phyloP scores from a whole-genome alignment of 1,284 basidiomycete genomes.

The Hortiboletus rubellus region DNA sequence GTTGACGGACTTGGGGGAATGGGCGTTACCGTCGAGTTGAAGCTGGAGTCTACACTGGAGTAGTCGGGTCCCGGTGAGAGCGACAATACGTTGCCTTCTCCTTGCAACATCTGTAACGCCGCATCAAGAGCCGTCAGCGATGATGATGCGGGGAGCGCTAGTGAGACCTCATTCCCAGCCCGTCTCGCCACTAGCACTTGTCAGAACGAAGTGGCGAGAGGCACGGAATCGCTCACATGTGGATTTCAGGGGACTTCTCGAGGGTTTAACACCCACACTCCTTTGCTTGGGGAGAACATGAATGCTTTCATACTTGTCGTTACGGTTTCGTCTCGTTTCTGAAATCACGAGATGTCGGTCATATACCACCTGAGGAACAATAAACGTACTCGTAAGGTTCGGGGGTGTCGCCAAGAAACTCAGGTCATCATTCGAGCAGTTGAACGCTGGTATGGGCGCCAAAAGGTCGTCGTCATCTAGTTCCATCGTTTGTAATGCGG shows the following conservation, averaged over 20 bases:
- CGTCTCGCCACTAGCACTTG: not conserved
- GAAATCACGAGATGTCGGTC: not conserved
- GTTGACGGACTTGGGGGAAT: conserved; percentile 5
- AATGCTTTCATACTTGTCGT: not conserved
- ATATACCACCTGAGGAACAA: not conserved
- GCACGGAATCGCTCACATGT: conserved; percentile 2
- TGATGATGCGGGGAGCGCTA: conserved; percentile 3
- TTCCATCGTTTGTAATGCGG: conserved; percentile 9
- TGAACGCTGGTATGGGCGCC: not conserved
- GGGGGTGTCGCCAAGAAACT: conserved; percentile 10
- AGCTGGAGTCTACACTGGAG: conserved; percentile 5
- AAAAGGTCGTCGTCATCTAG: conserved; percentile 1
- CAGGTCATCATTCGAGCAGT: not conserved
- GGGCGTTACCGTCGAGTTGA: not conserved
- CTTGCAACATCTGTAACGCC: not conserved
- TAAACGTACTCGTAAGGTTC: conserved; percentile 1
- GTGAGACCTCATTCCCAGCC: not conserved
- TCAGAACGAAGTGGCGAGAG: not conserved
- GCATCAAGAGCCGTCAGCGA: conserved; percentile 8
- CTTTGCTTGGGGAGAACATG: not conserved
- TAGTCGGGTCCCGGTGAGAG: not conserved
- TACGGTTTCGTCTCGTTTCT: not conserved
- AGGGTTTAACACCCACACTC: not conserved
- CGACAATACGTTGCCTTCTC: conserved; percentile 5
- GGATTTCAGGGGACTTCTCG: conserved; percentile 3